Evolutionary conservation across 23 red algal genomes (phyloP).

Genomic region (Pyropia haitanensis): DNA sequence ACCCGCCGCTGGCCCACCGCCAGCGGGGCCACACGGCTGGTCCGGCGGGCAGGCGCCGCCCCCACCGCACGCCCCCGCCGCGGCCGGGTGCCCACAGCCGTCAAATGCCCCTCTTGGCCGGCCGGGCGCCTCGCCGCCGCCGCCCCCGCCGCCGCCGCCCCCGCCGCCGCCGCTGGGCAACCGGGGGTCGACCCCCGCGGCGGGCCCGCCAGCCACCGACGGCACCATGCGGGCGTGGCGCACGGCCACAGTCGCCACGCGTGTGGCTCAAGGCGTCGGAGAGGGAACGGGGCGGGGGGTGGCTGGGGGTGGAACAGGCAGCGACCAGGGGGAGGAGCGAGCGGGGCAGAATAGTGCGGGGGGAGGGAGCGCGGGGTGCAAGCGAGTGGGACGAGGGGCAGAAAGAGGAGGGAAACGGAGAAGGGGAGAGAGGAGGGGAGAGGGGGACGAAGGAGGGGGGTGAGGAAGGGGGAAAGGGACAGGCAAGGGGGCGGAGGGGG

Average conservation of each 20-base stretch:
- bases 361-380: slow-evolving; percentile 5
- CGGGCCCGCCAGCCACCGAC: slow-evolving; percentile 11
- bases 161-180: too few species aligned
- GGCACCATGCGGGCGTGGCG: slow-evolving; percentile 19
- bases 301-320: background rate
- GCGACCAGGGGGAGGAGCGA: background rate
- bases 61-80: too few species aligned
- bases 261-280: slow-evolving; percentile 9
- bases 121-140: too few species aligned
- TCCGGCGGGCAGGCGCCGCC: too few species aligned
- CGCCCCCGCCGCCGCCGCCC: too few species aligned
- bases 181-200: slow-evolving; percentile 1
- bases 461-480: too few species aligned
- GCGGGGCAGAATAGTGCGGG: slow-evolving; percentile 22
- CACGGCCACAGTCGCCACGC: background rate
- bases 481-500: too few species aligned
- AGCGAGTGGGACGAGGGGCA: background rate
- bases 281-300: slow-evolving; percentile 14
- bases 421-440: background rate
- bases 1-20: too few species aligned
- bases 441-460: too few species aligned
- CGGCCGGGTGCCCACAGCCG: too few species aligned
- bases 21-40: too few species aligned
- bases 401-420: background rate
- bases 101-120: too few species aligned